phyloP scores from a whole-genome alignment of 495 filamentous ascomycete genomes.

The Talaromyces liani region DNA sequence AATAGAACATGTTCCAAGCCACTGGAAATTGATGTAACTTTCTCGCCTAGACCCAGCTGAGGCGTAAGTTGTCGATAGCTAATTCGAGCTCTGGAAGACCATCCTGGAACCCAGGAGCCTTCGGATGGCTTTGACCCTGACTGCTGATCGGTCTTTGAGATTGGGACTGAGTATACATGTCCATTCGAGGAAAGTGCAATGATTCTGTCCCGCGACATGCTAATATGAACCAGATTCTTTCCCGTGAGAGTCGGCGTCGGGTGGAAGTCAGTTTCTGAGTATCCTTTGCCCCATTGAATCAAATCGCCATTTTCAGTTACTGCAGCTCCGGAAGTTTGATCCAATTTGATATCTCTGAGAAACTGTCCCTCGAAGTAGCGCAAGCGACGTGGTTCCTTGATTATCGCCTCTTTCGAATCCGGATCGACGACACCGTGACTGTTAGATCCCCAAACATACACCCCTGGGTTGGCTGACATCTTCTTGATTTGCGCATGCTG shows the following conservation, averaged over 20 bases:
- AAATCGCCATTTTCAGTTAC: slow-evolving; percentile 84
- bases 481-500: slow-evolving; percentile 80
- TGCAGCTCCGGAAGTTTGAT: slow-evolving; percentile 76
- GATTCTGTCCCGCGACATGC: slow-evolving; percentile 73
- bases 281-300: slow-evolving; percentile 84
- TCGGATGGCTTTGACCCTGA: slow-evolving; percentile 52
- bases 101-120: slow-evolving; percentile 72
- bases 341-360: slow-evolving; percentile 81
- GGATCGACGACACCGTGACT: slow-evolving; percentile 77
- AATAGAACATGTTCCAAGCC: slow-evolving; percentile 82
- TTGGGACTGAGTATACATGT: slow-evolving; percentile 79
- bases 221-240: slow-evolving; percentile 66
- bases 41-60: slow-evolving; percentile 64
- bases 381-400: slow-evolving; percentile 76
- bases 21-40: slow-evolving; percentile 60
- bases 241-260: slow-evolving; percentile 71
- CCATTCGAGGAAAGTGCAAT: slow-evolving; percentile 71
- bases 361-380: slow-evolving; percentile 78
- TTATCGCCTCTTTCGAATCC: slow-evolving; percentile 61
- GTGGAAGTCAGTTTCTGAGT: slow-evolving; percentile 44
- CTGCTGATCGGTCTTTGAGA: slow-evolving; percentile 62
- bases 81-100: slow-evolving; percentile 47
- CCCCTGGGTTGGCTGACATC: slow-evolving; percentile 82
- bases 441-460: slow-evolving; percentile 93
- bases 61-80: slow-evolving; percentile 69